phyloP scores from a whole-genome alignment of 306 rosid species.

The Dryas drummondii region DNA sequence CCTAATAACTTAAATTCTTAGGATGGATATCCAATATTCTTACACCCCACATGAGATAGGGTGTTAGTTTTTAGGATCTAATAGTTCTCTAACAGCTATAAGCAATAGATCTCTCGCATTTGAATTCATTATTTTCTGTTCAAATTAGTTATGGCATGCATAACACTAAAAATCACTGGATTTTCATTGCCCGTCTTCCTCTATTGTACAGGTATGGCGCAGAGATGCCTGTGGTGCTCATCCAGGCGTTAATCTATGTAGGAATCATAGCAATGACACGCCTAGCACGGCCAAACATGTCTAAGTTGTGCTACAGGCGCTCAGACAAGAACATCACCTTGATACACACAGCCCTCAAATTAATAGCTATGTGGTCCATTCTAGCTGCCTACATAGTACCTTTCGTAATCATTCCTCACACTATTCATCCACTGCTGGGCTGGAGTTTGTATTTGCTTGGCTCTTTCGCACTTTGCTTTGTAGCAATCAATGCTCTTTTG shows the following conservation, averaged over 20 bases:
- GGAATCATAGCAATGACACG: conserved; percentile 68
- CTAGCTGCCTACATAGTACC: conserved; percentile 69
- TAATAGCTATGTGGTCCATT: conserved; percentile 62
- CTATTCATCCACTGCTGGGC: conserved; percentile 78
- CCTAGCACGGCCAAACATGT: conserved; percentile 64
- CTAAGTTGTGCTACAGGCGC: conserved; percentile 71
- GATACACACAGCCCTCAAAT: conserved; percentile 52
- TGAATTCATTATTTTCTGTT: too few relatives aligned
- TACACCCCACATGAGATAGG: too few relatives aligned
- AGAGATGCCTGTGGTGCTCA: conserved; percentile 57
- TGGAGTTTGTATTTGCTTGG: conserved; percentile 77
- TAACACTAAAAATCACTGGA: too few relatives aligned
- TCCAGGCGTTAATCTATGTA: conserved; percentile 51
- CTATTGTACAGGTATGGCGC: conserved; percentile 55
- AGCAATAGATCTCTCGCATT: background rate
- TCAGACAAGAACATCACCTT: conserved; percentile 51
- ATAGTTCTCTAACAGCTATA: background rate
- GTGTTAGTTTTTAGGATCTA: too few relatives aligned
- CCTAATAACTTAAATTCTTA: too few relatives aligned
- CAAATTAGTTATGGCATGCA: too few relatives aligned
- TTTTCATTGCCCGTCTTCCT: background rate
- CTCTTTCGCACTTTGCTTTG: conserved; percentile 52
- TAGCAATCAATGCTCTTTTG: conserved; percentile 52
- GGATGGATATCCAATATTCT: too few relatives aligned
- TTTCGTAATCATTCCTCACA: conserved; percentile 66